These are phyloP conservation scores for Tolypocladium amazonense DNA, from an alignment of 2,329 filamentous ascomycete genomes.

Conservation along the genomic window DNA sequence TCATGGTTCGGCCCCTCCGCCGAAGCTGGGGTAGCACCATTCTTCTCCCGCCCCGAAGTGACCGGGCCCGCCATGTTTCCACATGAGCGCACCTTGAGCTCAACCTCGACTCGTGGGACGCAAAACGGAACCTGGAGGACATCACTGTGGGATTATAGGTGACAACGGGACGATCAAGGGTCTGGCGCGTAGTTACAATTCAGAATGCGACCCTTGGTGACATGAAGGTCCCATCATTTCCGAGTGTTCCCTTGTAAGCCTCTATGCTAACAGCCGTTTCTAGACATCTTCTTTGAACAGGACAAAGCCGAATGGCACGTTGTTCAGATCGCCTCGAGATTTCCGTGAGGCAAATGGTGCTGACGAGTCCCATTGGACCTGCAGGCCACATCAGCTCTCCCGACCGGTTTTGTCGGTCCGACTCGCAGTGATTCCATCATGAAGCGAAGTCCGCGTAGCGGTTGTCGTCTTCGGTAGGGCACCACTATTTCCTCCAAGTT, in stretches of 20 bases:
- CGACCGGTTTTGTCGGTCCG: not conserved
- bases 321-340: not conserved
- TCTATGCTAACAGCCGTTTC: no score
- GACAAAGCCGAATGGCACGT: not conserved
- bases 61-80: not conserved
- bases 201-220: not conserved
- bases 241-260: no score
- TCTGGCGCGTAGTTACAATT: not conserved
- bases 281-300: not conserved
- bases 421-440: not conserved
- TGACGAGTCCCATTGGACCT: not conserved
- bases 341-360: not conserved
- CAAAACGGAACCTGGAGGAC: not conserved
- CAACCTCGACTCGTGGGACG: not conserved
- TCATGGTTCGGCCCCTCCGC: not conserved
- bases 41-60: not conserved
- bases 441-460: not conserved
- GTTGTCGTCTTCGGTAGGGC: not conserved
- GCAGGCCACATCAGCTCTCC: not conserved
- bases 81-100: not conserved
- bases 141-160: not conserved
- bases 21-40: not conserved
- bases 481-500: not conserved
- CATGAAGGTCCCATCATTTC: not conserved
- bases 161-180: not conserved